Conservation (phyloP, 2,329 filamentous ascomycete genomes). For the Coniochaeta sp. region DNA sequence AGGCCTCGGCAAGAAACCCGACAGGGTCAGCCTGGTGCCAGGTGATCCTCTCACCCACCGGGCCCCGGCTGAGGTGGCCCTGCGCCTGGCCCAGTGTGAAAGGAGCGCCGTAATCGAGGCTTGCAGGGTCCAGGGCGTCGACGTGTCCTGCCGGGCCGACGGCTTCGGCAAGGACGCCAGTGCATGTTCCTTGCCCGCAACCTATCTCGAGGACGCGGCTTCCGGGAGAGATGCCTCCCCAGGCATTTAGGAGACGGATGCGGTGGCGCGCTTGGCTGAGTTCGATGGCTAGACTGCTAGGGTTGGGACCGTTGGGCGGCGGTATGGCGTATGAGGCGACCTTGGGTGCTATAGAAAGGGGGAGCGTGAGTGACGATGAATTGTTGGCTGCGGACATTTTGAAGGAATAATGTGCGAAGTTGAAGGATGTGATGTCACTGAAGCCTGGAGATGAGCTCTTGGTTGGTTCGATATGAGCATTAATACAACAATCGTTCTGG, state of each 20-base stretch:
- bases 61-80: constrained; percentile 25
- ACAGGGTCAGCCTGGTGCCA: constrained; percentile 31
- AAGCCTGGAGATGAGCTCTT: no score
- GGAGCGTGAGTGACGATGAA: not conserved
- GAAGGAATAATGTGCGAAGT: no score
- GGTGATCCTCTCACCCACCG: constrained; percentile 29
- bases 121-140: constrained; percentile 44
- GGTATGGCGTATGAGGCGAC: not conserved
- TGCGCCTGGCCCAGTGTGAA: constrained; percentile 43
- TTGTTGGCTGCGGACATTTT: no score
- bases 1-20: constrained; percentile 22
- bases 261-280: constrained; percentile 13
- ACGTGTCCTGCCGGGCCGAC: constrained; percentile 36
- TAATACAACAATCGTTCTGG: no score
- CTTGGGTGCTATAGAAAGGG: not conserved
- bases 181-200: constrained; percentile 53
- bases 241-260: constrained; percentile 11
- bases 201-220: constrained; percentile 46
- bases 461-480: no score
- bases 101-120: constrained; percentile 39
- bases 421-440: no score
- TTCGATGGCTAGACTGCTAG: constrained; percentile 1
- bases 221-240: constrained; percentile 21
- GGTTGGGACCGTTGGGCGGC: not conserved
- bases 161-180: constrained; percentile 41